phyloP scores from a whole-genome alignment of 768 basidiomycete species.

The Gelatoporia subvermispora region DNA sequence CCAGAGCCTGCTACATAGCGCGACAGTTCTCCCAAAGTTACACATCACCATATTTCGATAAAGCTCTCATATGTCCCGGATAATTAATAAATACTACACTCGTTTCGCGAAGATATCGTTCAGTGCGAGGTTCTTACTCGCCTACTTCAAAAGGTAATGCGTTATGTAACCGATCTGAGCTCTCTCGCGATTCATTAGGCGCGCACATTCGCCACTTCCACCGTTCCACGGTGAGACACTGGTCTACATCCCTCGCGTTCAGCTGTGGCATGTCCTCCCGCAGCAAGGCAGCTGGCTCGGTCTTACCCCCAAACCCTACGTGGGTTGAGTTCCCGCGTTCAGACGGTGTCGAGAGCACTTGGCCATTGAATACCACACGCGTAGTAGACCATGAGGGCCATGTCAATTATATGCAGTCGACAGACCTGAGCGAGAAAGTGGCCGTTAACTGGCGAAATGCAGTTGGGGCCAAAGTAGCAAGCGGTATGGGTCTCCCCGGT shows the following conservation, averaged over 20 bases:
- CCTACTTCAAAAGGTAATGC: too few species aligned
- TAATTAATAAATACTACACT: too few species aligned
- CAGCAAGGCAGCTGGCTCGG: constrained; percentile 4
- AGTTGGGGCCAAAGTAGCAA: constrained; percentile 38
- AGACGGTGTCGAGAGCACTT: constrained; percentile 50
- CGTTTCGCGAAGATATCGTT: too few species aligned
- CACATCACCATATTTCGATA: too few species aligned
- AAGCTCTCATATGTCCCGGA: too few species aligned
- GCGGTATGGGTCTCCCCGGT: constrained; percentile 47
- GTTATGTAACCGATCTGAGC: too few species aligned
- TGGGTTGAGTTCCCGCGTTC: constrained; percentile 57
- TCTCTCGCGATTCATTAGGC: neutral
- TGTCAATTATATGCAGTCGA: constrained; percentile 66
- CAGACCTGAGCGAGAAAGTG: constrained; percentile 46
- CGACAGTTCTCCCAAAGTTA: too few species aligned
- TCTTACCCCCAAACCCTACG: constrained; percentile 46
- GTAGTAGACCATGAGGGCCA: constrained; percentile 53
- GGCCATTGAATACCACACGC: constrained; percentile 55
- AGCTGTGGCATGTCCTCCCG: constrained; percentile 2
- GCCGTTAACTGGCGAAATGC: constrained; percentile 50
- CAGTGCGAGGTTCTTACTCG: too few species aligned
- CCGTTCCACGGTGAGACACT: constrained; percentile 2
- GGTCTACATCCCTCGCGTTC: neutral
- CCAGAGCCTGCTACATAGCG: too few species aligned
- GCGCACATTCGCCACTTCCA: neutral